These are phyloP conservation scores for Yamadazyma epiphylla DNA, from an alignment of 1,139 yeast genomes.

Conservation along the genomic window DNA sequence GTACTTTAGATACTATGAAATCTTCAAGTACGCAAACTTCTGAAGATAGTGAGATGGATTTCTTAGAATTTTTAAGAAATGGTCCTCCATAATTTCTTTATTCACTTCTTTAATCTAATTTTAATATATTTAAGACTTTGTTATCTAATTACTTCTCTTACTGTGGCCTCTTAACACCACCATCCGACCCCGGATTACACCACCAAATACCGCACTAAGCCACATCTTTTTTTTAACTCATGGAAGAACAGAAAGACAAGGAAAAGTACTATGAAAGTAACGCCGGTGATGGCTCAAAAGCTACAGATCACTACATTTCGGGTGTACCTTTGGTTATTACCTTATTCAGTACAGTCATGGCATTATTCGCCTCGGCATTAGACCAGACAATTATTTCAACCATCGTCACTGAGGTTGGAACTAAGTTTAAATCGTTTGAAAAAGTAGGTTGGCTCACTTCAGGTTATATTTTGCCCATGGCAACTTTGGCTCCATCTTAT, in stretches of 20 bases:
- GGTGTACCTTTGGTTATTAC: constrained; percentile 43
- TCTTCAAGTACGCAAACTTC: constrained; percentile 7
- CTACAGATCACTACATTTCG: constrained; percentile 44
- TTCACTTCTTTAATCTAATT: too few relatives aligned
- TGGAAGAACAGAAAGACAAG: constrained; percentile 1
- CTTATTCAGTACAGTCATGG: constrained; percentile 40
- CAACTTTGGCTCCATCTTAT: constrained; percentile 56
- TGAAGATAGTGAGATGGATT: constrained; percentile 39
- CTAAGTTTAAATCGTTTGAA: constrained; percentile 49
- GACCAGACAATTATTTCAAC: constrained; percentile 69
- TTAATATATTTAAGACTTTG: too few relatives aligned
- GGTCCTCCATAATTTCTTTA: constrained; percentile 33
- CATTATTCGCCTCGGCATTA: constrained; percentile 59
- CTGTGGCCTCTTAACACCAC: too few relatives aligned
- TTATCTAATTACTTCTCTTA: too few relatives aligned
- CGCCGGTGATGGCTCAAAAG: constrained; percentile 57
- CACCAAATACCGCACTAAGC: too few relatives aligned
- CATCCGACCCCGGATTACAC: too few relatives aligned
- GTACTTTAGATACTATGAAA: constrained; percentile 8
- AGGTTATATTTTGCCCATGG: constrained; percentile 58
- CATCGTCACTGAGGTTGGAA: constrained; percentile 51
- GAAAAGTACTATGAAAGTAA: constrained; percentile 34
- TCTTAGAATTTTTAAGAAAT: constrained; percentile 43
- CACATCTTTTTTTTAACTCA: too few relatives aligned
- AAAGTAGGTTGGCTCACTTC: constrained; percentile 60